Conservation (phyloP, 2,329 filamentous ascomycete species). For the Botrytis galanthina region DNA sequence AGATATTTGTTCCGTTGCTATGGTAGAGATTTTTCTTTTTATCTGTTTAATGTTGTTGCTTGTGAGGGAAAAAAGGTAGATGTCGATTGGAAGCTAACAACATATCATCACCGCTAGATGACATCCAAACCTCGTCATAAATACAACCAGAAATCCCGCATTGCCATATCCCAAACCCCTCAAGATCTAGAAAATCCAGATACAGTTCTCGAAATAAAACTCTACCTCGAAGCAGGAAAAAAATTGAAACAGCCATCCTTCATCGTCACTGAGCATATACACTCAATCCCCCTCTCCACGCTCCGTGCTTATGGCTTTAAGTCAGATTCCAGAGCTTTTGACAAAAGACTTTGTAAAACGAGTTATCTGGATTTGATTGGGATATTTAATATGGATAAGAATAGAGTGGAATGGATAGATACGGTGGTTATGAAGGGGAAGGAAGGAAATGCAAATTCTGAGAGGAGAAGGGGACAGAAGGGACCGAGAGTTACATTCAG, state of each 20-base stretch:
- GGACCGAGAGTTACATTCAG: background rate
- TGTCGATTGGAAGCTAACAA: background rate
- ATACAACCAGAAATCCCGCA: background rate
- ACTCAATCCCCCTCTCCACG: background rate
- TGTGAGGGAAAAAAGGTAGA: background rate
- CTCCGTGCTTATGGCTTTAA: background rate
- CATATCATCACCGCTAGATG: background rate
- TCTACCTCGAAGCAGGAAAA: background rate
- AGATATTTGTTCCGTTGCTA: background rate
- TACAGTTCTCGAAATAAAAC: too few species aligned
- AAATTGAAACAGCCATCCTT: background rate
- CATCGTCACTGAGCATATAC: conserved; percentile 1
- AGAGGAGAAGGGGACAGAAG: background rate
- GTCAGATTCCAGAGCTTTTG: background rate
- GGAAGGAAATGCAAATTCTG: background rate
- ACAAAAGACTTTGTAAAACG: background rate
- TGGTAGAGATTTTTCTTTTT: background rate
- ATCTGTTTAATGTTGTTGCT: background rate
- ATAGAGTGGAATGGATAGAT: background rate
- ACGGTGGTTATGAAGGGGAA: background rate
- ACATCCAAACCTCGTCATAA: background rate
- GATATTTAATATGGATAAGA: background rate
- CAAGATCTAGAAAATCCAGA: background rate
- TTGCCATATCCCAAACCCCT: conserved; percentile 2
- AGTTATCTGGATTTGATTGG: background rate